These are phyloP conservation scores for Alternaria viburni DNA, from an alignment of 2,329 filamentous ascomycete genomes.

Conservation along the genomic window DNA sequence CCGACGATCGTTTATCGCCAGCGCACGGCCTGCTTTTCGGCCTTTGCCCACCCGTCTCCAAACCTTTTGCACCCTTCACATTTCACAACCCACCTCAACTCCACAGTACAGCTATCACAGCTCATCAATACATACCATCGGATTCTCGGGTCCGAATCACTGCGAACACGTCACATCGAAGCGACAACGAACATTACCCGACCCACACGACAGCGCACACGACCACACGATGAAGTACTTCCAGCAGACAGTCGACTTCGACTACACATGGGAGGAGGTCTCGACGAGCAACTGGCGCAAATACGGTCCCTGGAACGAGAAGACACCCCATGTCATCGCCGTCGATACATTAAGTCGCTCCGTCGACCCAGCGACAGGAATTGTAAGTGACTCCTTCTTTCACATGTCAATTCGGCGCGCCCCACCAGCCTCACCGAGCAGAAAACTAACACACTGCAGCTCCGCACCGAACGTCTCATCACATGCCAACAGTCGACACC, in stretches of 20 bases:
- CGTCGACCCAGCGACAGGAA: conserved; percentile 68
- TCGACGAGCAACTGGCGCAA: conserved; percentile 98
- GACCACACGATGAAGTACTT: conserved; percentile 84
- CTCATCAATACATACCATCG: conserved; percentile 3
- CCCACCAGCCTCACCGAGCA: background rate
- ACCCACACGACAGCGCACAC: conserved; percentile 19
- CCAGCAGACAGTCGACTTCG: conserved; percentile 84
- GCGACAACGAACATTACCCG: background rate
- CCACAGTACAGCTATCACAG: conserved; percentile 10
- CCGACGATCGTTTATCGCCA: conserved; percentile 19
- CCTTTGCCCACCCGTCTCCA: conserved; percentile 24
- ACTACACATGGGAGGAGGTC: conserved; percentile 99
- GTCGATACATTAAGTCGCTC: conserved; percentile 87
- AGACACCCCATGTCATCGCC: conserved; percentile 93
- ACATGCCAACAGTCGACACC: conserved; percentile 71
- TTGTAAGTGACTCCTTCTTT: conserved; percentile 58
- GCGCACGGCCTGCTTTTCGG: conserved; percentile 23
- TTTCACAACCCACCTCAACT: conserved; percentile 10
- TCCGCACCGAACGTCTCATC: conserved; percentile 74
- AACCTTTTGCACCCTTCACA: conserved; percentile 16
- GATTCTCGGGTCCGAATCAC: background rate
- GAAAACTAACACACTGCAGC: conserved; percentile 49
- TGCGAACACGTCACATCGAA: conserved; percentile 6
- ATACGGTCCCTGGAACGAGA: conserved; percentile 98
- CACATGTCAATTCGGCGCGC: conserved; percentile 11